A percentile compares a stretch with the other conserved stretches of the same genome.
phyloP scores from a whole-genome alignment of 2,329 filamentous ascomycete genomes.

The Colletotrichum spinosum region DNA sequence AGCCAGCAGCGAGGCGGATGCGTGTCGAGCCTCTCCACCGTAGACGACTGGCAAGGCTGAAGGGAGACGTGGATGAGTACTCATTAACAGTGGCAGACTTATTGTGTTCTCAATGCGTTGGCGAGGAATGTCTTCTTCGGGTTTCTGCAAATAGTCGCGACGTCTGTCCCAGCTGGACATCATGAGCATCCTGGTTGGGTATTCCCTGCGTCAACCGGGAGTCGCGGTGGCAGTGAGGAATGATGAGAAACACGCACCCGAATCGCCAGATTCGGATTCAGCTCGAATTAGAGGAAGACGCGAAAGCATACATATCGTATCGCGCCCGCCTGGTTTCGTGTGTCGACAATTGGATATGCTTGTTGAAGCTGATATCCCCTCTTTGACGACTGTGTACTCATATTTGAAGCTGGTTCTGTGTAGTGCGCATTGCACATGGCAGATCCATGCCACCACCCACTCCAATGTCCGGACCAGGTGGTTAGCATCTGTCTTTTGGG shows the following conservation, averaged over 20 bases:
- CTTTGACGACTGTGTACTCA: background rate
- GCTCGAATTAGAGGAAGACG: slow-evolving; percentile 25
- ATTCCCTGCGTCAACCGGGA: slow-evolving; percentile 17
- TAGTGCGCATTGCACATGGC: slow-evolving; percentile 18
- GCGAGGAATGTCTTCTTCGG: background rate
- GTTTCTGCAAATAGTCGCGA: slow-evolving; percentile 1
- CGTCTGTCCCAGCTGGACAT: slow-evolving; percentile 5
- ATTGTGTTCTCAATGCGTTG: too few species aligned
- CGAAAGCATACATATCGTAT: slow-evolving; percentile 24
- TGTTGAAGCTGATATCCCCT: slow-evolving; percentile 1
- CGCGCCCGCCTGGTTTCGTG: slow-evolving; percentile 21
- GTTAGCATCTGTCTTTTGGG: slow-evolving; percentile 20
- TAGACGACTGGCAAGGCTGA: background rate
- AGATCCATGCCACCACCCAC: slow-evolving; percentile 27
- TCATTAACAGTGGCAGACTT: too few species aligned
- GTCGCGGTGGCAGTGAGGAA: slow-evolving; percentile 19
- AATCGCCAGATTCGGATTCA: slow-evolving; percentile 32
- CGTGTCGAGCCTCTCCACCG: slow-evolving; percentile 3
- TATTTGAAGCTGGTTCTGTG: background rate
- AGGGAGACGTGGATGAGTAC: too few species aligned
- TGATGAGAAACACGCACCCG: slow-evolving; percentile 8
- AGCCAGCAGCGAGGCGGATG: slow-evolving; percentile 23
- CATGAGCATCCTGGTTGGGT: slow-evolving; percentile 4
- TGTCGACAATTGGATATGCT: background rate
- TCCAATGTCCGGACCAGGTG: slow-evolving; percentile 30